Conservation (phyloP, 257 asterid genomes). For the Apocynum venetum region DNA sequence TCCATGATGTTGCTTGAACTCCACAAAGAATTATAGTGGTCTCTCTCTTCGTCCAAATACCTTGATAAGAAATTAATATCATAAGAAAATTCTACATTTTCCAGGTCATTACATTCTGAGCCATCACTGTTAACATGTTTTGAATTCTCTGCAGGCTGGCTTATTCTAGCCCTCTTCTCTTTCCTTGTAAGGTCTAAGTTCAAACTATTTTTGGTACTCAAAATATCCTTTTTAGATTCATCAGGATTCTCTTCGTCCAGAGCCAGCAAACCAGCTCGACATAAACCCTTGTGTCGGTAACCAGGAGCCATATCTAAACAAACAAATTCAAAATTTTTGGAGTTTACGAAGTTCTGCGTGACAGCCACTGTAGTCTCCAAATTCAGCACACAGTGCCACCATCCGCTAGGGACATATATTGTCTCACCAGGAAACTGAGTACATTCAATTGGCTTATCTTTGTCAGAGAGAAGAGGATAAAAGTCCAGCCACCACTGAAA, state of each 20-base stretch:
- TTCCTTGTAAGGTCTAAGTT: constrained; percentile 53
- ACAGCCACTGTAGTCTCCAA: constrained; percentile 90
- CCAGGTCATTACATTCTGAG: constrained; percentile 23
- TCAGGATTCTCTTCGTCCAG: constrained; percentile 52
- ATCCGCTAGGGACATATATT: constrained; percentile 94
- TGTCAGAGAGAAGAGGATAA: constrained; percentile 83
- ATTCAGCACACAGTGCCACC: constrained; percentile 99
- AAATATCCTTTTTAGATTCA: constrained; percentile 33
- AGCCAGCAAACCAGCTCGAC: constrained; percentile 97
- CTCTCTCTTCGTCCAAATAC: constrained; percentile 78
- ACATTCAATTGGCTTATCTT: constrained; percentile 91
- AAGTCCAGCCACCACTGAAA: constrained; percentile 97
- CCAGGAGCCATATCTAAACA: constrained; percentile 99
- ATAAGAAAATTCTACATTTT: constrained; percentile 57
- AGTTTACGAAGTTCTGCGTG: constrained; percentile 87
- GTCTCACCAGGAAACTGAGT: constrained; percentile 99
- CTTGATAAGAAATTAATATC: constrained; percentile 67
- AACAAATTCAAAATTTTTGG: constrained; percentile 80
- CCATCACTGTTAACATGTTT: constrained; percentile 27
- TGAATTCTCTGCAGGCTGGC: constrained; percentile 30
- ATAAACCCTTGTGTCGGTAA: constrained; percentile 83
- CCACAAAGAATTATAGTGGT: constrained; percentile 82
- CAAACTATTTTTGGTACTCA: constrained; percentile 29
- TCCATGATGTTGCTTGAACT: constrained; percentile 82
- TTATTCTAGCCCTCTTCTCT: constrained; percentile 58